Base-by-base conservation (phyloP, 257 asterid species). In the Solanum gracilifrons region DNA sequence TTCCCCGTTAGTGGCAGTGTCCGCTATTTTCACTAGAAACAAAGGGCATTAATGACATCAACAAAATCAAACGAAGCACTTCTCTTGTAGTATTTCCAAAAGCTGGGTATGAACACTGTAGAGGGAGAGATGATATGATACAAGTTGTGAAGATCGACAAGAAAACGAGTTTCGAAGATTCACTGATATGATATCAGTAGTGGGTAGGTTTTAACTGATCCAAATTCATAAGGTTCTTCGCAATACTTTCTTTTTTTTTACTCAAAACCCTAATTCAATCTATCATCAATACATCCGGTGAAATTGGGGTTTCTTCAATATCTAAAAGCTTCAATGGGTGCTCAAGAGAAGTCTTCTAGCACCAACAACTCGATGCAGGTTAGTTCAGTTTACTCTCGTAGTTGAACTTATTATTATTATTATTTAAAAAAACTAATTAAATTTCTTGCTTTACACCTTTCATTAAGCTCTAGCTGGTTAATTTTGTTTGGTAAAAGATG, bases 231-330 rank as follows among this genome's bases (percentile, higher is more conserved):
- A 77, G 66, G 37, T 21, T 66, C 87, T 55, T 41, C 77, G 84
- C 75, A 74, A n/a, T 48, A 48, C 71, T 35, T 86, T 76, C 10
- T 73, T 88, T 73, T 83, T 51, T 48, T 51, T 2, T 15, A 6
- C 33, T 77, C 60, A 60, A 93, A 93, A 95, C 97, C 98, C 98
- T 95, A 94, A 92, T 92, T 91, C 36, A 27, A 68, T 7, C 36
- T 27, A 27, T 27, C 35, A 68, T 68, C 36, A 68, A 68, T 13
- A 27, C 36, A 68, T 21, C 20, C 0, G 32, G 18, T 85, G 88
- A 89, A 69, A 80, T 88, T 89, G 83, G 43, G 36, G 75, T 27
- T 66, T 68, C 75, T 29, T 68, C 36, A 13, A 68, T 68, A 68
- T 27, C 75, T 86, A 18, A 88, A 77, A 55, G 71, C 43, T 75